Conservation (phyloP, 2,329 filamentous ascomycete genomes). For the Fusarium tricinctum region DNA sequence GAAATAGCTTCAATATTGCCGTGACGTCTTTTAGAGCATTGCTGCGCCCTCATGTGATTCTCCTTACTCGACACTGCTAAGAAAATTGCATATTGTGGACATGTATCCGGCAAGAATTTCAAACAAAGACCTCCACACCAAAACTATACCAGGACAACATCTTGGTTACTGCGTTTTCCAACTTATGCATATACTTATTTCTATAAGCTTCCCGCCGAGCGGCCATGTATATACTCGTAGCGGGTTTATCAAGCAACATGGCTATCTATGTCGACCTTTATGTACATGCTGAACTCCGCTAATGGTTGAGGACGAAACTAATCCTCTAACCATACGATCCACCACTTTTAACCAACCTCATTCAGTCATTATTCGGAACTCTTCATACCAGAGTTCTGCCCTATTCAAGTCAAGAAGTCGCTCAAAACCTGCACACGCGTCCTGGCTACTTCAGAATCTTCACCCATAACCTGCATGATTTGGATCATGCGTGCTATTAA, state of each 20-base stretch:
- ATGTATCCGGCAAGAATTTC: conserved; percentile 20
- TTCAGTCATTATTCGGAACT: conserved; percentile 24
- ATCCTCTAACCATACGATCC: background rate
- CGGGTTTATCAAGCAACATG: conserved; percentile 9
- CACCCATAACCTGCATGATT: conserved; percentile 72
- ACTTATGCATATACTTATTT: conserved; percentile 8
- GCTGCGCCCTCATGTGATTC: background rate
- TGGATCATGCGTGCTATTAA: conserved; percentile 71
- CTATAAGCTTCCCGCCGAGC: conserved; percentile 9
- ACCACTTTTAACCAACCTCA: conserved; percentile 16
- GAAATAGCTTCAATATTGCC: conserved; percentile 11
- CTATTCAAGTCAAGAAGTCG: conserved; percentile 60
- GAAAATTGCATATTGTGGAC: background rate
- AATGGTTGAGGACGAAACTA: background rate
- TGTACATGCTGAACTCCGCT: conserved; percentile 12
- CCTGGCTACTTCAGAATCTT: conserved; percentile 70
- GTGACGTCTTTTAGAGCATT: background rate
- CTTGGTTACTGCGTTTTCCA: background rate
- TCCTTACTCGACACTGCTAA: background rate
- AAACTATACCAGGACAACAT: background rate
- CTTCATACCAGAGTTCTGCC: background rate
- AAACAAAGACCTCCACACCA: conserved; percentile 5
- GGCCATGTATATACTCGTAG: background rate
- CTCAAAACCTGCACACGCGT: conserved; percentile 71
- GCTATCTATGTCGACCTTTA: background rate